A percentile compares a stretch with the other conserved stretches of the same genome.
Evolutionary conservation across 306 rosid species (phyloP).

Genomic region (Cotoneaster glaucophyllus): DNA sequence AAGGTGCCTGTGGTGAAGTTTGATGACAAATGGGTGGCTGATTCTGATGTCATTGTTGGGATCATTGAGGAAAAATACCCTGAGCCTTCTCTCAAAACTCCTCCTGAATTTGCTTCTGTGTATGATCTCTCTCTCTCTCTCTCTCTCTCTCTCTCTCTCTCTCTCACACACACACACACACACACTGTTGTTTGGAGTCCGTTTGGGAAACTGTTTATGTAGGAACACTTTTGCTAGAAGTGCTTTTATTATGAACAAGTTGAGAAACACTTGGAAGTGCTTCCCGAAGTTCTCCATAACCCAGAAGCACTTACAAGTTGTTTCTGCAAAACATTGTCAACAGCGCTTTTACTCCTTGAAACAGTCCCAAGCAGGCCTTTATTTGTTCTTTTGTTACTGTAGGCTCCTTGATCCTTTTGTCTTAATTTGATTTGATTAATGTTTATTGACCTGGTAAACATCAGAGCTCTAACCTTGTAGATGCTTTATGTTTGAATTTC

Average conservation of each 20-base stretch:
- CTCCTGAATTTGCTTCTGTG: slow-evolving; percentile 68
- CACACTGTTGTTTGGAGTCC: neutral
- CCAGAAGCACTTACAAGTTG: too few relatives aligned
- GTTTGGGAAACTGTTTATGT: neutral
- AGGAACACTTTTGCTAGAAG: neutral
- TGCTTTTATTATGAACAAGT: neutral
- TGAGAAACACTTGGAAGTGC: neutral
- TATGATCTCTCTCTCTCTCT: slow-evolving; percentile 19
- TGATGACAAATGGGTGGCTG: slow-evolving; percentile 82
- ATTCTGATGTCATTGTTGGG: slow-evolving; percentile 78
- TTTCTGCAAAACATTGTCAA: too few relatives aligned
- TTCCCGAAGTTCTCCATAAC: neutral
- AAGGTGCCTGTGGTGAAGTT: slow-evolving; percentile 71
- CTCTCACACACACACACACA: neutral
- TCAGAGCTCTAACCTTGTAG: neutral
- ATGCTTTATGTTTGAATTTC: neutral
- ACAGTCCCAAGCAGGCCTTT: neutral
- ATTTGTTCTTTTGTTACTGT: neutral
- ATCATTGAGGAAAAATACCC: slow-evolving; percentile 68
- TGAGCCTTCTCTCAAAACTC: slow-evolving; percentile 50
- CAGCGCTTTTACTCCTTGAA: too few relatives aligned
- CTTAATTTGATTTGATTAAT: neutral
- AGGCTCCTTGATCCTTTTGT: neutral
- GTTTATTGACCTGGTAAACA: neutral
- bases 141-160: neutral